Evolutionary conservation across 306 rosid species (phyloP), one percentile per base, ranked within the genome.

Genomic region (Cucumis sativus): DNA sequence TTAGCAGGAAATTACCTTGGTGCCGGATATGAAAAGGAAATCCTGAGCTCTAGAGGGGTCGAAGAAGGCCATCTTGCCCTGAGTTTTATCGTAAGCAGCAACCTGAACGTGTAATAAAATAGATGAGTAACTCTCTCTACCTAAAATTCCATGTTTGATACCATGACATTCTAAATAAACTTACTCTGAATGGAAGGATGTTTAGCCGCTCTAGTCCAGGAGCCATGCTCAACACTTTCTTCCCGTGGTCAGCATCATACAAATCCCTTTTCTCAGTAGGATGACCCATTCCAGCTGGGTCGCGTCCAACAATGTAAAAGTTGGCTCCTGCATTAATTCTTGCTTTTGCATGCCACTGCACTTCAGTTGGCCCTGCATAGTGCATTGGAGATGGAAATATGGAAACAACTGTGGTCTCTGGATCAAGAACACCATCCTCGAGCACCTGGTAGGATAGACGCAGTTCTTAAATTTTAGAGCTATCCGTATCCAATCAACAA

Each of bases 301-400:
- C 99, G 18, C 99, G 96, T 54, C 99, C 99, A 52, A 96, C 99
- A 6, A 96, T 96, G 88, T 96, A 96, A 81, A 96, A 96, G 89
- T 96, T 86, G 13, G 99, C 99, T 20, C 99, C 99, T 1, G 99
- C 99, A 60, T 96, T 96, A 8, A 96, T 96, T 88, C 98, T 89
- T 52, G 99, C 99, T 87, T 96, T 96, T 74, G 99, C 99, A 82
- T 96, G 99, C 99, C 99, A 96, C 87, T 96, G 99, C 79, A 96
- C 99, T 84, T 96, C 99, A 8, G 99, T 96, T 10, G 98, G 99
- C 72, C 99, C 99, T 8, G 99, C 98, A 76, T 96, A 96, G 85
- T 91, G 99, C 99, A 92, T 96, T 20, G 99, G 99, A 80, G 99
- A 96, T 6, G 99, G 99, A 80, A 96, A 96, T 83, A 96, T 96